Evolutionary conservation across 2,329 filamentous ascomycete species (phyloP).

Genomic region (Tolypocladium endophyticum): DNA sequence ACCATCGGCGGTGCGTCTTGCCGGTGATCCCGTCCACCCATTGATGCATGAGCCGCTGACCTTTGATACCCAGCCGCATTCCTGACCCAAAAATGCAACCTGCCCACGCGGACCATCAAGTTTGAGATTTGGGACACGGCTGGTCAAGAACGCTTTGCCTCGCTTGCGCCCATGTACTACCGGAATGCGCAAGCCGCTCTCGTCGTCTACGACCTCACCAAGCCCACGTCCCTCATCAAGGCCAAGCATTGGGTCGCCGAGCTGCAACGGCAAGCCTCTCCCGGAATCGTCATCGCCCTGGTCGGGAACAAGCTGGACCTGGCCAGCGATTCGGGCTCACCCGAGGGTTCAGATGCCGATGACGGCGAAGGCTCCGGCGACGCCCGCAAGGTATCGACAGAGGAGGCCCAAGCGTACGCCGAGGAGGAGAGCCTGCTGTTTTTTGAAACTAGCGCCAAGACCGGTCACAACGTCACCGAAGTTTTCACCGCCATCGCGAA

Average conservation of each 20-base stretch:
- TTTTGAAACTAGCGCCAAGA: conserved; percentile 98
- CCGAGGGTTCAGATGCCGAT: conserved; percentile 39
- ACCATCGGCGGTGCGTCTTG: conserved; percentile 78
- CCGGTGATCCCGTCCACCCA: conserved; percentile 4
- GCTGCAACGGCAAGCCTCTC: conserved; percentile 88
- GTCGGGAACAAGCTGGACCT: conserved; percentile 97
- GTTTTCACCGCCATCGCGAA: conserved; percentile 98
- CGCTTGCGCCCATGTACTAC: conserved; percentile 98
- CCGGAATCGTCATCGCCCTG: conserved; percentile 91
- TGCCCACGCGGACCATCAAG: conserved; percentile 84
- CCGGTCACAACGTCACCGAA: conserved; percentile 84
- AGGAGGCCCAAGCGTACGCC: conserved; percentile 85
- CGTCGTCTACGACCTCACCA: conserved; percentile 97
- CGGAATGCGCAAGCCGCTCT: conserved; percentile 95
- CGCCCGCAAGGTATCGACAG: conserved; percentile 79
- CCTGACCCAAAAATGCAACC: conserved; percentile 95
- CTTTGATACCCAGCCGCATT: conserved; percentile 63
- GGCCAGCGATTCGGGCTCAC: conserved; percentile 46
- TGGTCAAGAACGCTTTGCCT: conserved; percentile 94
- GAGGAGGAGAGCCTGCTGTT: conserved; percentile 91
- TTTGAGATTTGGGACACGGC: conserved; percentile 98
- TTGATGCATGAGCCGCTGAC: background rate
- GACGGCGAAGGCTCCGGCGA: conserved; percentile 57
- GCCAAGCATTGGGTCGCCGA: conserved; percentile 99
- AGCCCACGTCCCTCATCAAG: conserved; percentile 88